phyloP scores from a whole-genome alignment of 2,329 filamentous ascomycete genomes.

The Alternaria arbusti region DNA sequence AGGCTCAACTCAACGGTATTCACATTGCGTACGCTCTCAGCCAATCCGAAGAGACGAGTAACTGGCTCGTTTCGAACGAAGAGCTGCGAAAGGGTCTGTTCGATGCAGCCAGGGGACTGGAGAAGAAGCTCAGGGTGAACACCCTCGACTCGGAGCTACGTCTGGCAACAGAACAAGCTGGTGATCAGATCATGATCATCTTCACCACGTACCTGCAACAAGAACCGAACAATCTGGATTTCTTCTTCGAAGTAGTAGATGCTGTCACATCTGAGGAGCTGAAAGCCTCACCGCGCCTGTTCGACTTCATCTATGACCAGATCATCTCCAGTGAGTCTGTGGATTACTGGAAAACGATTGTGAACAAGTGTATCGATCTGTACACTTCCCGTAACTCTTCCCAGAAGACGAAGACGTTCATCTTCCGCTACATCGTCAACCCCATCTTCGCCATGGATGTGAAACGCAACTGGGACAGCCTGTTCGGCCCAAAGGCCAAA shows the following conservation, averaged over 20 bases:
- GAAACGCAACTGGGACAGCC: constrained; percentile 74
- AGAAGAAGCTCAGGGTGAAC: constrained; percentile 74
- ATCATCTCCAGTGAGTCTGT: constrained; percentile 85
- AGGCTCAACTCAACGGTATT: constrained; percentile 84
- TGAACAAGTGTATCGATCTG: constrained; percentile 85
- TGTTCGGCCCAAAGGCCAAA: constrained; percentile 58
- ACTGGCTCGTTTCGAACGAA: constrained; percentile 68
- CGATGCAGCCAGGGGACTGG: constrained; percentile 76
- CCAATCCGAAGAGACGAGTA: constrained; percentile 66
- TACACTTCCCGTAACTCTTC: constrained; percentile 80
- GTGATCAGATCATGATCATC: constrained; percentile 84
- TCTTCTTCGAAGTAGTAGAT: constrained; percentile 84
- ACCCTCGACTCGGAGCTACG: constrained; percentile 74
- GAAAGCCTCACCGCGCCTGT: constrained; percentile 75
- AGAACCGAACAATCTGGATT: constrained; percentile 78
- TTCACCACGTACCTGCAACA: constrained; percentile 80
- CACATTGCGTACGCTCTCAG: constrained; percentile 83
- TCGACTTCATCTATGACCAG: constrained; percentile 81
- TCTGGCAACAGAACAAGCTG: constrained; percentile 85
- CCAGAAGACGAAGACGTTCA: constrained; percentile 91
- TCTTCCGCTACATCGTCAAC: constrained; percentile 91
- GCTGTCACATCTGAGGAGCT: constrained; percentile 83
- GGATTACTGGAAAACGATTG: constrained; percentile 81
- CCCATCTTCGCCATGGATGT: constrained; percentile 97
- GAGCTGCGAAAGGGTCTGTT: constrained; percentile 66